Evolutionary conservation across 2,329 filamentous ascomycete genomes (phyloP).

Genomic region (Graphilbum ipis-grandicollis): DNA sequence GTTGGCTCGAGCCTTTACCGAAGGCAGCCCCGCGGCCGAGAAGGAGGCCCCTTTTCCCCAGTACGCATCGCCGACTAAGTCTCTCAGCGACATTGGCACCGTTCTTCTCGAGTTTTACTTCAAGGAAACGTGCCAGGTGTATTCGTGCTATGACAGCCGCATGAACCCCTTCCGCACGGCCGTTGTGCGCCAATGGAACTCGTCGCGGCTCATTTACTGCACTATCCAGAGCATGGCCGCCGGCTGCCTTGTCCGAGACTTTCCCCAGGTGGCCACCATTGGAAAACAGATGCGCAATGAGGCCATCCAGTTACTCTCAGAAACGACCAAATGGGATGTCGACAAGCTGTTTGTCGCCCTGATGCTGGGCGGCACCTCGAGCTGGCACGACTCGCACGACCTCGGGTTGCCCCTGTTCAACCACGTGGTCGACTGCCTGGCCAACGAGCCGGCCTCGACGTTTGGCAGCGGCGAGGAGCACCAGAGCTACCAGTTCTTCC

Average conservation of each 20-base stretch:
- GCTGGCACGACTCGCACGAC: constrained; percentile 34
- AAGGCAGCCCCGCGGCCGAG: background rate
- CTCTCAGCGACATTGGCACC: constrained; percentile 26
- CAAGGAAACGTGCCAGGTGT: constrained; percentile 35
- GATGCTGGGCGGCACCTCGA: constrained; percentile 34
- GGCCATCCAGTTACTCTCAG: constrained; percentile 29
- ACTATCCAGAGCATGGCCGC: constrained; percentile 42
- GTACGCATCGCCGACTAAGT: constrained; percentile 12
- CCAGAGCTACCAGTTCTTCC: constrained; percentile 23
- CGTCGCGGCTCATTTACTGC: constrained; percentile 32
- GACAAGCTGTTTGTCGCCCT: constrained; percentile 32
- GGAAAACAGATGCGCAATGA: constrained; percentile 33
- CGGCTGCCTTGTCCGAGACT: constrained; percentile 34
- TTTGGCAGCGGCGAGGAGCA: constrained; percentile 21
- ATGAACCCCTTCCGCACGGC: constrained; percentile 37
- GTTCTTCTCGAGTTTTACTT: constrained; percentile 41
- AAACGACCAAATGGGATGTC: constrained; percentile 26
- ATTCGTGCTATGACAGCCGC: constrained; percentile 36
- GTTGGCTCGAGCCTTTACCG: background rate
- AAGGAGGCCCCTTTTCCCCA: background rate
- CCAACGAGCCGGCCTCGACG: constrained; percentile 9
- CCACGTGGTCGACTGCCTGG: constrained; percentile 22
- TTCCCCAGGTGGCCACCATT: constrained; percentile 31
- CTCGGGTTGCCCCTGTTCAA: constrained; percentile 34
- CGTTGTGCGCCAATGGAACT: constrained; percentile 21